phyloP scores from a whole-genome alignment of 345 rosid species.

The Angophora floribunda region DNA sequence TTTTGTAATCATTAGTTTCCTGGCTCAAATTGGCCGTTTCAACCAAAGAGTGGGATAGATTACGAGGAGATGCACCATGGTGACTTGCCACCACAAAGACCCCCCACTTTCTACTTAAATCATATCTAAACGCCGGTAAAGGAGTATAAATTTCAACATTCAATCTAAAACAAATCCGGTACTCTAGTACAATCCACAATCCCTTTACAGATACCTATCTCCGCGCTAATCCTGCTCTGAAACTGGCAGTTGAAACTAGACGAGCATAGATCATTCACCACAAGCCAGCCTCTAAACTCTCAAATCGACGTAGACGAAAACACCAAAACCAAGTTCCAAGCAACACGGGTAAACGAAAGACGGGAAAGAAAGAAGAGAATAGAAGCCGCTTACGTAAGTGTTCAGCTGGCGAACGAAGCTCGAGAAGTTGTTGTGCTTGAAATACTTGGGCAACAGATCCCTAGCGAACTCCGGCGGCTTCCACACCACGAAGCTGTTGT shows the following conservation, averaged over 20 bases:
- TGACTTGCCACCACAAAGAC: neutral
- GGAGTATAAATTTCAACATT: neutral
- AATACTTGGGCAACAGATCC: conserved; percentile 68
- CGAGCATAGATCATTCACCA: neutral
- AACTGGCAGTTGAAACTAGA: neutral
- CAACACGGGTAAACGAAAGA: neutral
- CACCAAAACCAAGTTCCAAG: neutral
- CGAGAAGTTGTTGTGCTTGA: conserved; percentile 91
- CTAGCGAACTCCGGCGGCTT: conserved; percentile 82
- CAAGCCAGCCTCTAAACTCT: neutral
- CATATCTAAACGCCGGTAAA: neutral
- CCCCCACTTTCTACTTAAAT: neutral
- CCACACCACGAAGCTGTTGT: conserved; percentile 87
- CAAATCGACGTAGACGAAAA: neutral
- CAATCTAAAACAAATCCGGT: neutral
- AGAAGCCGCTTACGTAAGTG: conserved; percentile 51
- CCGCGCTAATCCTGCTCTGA: neutral
- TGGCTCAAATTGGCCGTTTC: neutral
- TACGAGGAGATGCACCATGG: neutral
- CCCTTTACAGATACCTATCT: neutral
- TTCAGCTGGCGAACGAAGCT: conserved; percentile 90
- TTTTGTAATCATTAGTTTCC: neutral
- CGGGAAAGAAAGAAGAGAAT: neutral
- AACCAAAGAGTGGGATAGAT: neutral
- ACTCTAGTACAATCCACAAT: neutral